A percentile compares a stretch with the other conserved stretches of the same genome.
Conservation (phyloP, 768 basidiomycete species). For the Auriscalpium microsporum region DNA sequence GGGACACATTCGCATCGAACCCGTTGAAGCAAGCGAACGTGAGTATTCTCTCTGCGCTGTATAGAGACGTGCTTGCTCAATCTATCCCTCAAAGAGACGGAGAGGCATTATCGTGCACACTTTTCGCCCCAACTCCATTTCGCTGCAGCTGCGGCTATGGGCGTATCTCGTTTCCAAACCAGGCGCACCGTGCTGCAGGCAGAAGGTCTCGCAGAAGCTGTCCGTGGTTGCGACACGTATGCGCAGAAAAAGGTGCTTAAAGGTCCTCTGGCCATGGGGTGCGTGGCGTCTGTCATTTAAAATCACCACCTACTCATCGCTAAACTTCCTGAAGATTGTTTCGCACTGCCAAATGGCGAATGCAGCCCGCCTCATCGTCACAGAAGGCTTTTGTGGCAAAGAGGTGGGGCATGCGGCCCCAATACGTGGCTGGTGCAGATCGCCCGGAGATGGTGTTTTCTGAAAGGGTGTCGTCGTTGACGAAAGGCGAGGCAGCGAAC, state of each 20-base stretch:
- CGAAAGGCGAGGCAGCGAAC: slow-evolving; percentile 73
- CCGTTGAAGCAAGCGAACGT: slow-evolving; percentile 30
- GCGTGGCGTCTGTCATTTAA: slow-evolving; percentile 10
- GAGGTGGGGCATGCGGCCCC: slow-evolving; percentile 31
- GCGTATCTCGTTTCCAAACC: slow-evolving; percentile 8
- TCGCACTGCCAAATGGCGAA: slow-evolving; percentile 61
- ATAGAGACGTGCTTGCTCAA: neutral
- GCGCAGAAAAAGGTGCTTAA: slow-evolving; percentile 45
- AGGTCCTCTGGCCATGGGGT: slow-evolving; percentile 45
- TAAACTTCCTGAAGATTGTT: slow-evolving; percentile 36
- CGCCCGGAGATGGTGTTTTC: slow-evolving; percentile 16
- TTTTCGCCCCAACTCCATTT: slow-evolving; percentile 40
- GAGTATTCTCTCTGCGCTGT: neutral
- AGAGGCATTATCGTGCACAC: slow-evolving; percentile 31
- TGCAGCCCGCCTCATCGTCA: slow-evolving; percentile 45
- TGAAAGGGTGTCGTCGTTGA: slow-evolving; percentile 37
- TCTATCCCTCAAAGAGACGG: slow-evolving; percentile 5
- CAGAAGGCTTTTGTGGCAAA: slow-evolving; percentile 53
- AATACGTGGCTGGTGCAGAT: slow-evolving; percentile 18
- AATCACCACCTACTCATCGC: slow-evolving; percentile 1
- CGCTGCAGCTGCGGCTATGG: slow-evolving; percentile 7
- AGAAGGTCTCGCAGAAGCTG: slow-evolving; percentile 44
- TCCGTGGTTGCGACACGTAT: slow-evolving; percentile 66
- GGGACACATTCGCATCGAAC: slow-evolving; percentile 60
- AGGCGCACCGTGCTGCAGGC: slow-evolving; percentile 41